Conservation (phyloP, 2,329 filamentous ascomycete species). For the Colletotrichum paranaense region DNA sequence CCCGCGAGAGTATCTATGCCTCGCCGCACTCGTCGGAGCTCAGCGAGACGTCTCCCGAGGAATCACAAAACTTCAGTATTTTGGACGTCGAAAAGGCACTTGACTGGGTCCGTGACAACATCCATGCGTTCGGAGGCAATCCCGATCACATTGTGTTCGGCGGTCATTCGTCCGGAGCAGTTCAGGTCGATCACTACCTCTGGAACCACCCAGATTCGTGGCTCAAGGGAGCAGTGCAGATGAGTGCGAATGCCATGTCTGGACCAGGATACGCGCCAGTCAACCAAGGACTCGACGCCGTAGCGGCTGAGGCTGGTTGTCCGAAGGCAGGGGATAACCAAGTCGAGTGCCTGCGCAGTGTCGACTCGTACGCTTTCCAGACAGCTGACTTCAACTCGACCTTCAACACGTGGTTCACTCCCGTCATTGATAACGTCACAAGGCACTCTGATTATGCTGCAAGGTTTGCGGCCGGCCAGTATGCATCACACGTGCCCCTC, state of each 20-base stretch:
- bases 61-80: conserved; percentile 44
- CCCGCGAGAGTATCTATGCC: conserved; percentile 55
- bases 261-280: conserved; percentile 51
- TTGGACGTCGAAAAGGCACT: conserved; percentile 51
- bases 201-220: conserved; percentile 52
- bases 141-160: conserved; percentile 58
- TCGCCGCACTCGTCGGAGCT: conserved; percentile 55
- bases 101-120: conserved; percentile 54
- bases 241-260: conserved; percentile 55
- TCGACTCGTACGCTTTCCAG: conserved; percentile 44
- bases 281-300: conserved; percentile 49
- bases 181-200: conserved; percentile 54
- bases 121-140: conserved; percentile 55
- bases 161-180: conserved; percentile 51
- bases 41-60: conserved; percentile 40
- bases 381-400: conserved; percentile 48
- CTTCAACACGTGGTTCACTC: conserved; percentile 55
- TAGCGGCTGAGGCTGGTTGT: conserved; percentile 51
- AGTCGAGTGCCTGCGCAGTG: conserved; percentile 50
- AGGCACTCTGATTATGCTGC: conserved; percentile 46
- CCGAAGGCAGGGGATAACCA: conserved; percentile 43
- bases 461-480: conserved; percentile 41
- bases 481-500: conserved; percentile 48
- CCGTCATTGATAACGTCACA: conserved; percentile 48
- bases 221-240: conserved; percentile 51